Conservation (phyloP, 768 basidiomycete species). For the Calocera viscosa region DNA sequence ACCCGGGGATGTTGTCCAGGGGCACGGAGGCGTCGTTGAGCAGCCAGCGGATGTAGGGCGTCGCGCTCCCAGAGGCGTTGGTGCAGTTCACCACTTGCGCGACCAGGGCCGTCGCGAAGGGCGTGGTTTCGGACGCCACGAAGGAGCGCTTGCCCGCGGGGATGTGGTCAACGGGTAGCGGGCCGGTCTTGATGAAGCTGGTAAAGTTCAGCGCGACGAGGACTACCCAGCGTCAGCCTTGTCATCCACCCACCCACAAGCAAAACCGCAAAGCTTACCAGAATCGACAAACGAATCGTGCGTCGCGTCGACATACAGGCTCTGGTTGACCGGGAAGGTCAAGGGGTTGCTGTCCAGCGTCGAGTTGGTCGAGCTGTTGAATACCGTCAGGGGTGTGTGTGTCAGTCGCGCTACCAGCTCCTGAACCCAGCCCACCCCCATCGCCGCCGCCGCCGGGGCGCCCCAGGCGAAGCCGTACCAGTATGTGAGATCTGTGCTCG, state of each 20-base stretch:
- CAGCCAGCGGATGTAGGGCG: slow-evolving; percentile 52
- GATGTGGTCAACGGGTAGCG: slow-evolving; percentile 63
- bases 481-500: background rate
- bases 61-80: slow-evolving; percentile 28
- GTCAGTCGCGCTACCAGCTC: slow-evolving; percentile 27
- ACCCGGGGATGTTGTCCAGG: slow-evolving; percentile 25
- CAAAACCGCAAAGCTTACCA: slow-evolving; percentile 1
- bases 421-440: slow-evolving; percentile 26
- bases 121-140: slow-evolving; percentile 64
- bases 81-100: slow-evolving; percentile 52
- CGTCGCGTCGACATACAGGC: slow-evolving; percentile 25
- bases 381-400: slow-evolving; percentile 17
- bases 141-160: slow-evolving; percentile 43
- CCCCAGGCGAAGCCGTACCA: slow-evolving; percentile 24
- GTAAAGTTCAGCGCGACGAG: slow-evolving; percentile 77
- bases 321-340: slow-evolving; percentile 27
- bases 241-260: too few relatives aligned
- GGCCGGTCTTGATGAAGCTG: slow-evolving; percentile 51
- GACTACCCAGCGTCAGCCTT: slow-evolving; percentile 36
- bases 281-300: slow-evolving; percentile 7
- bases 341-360: slow-evolving; percentile 31
- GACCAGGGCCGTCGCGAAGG: slow-evolving; percentile 70
- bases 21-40: slow-evolving; percentile 32
- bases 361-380: slow-evolving; percentile 31
- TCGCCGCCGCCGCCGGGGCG: slow-evolving; percentile 25